A percentile compares a stretch with the other conserved stretches of the same genome.
These are phyloP conservation scores for Trichoderma erinaceum DNA, from an alignment of 495 filamentous ascomycete species.

Conservation along the genomic window DNA sequence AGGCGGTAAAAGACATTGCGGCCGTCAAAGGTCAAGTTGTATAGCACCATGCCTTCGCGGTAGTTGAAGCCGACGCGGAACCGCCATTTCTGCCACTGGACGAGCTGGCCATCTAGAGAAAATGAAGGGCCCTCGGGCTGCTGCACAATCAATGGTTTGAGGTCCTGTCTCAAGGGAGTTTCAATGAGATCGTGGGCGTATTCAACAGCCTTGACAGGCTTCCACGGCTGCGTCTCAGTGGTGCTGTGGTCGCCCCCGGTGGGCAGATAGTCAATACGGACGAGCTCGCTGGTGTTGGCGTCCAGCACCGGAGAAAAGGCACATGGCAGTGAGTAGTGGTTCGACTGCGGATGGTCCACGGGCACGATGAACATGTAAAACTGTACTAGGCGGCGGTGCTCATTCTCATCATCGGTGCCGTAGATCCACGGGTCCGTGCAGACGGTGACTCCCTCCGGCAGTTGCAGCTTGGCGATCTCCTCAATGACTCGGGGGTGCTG, in stretches of 20 bases:
- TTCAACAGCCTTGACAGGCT: slow-evolving; percentile 88
- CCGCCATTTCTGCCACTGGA: slow-evolving; percentile 94
- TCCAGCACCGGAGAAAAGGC: slow-evolving; percentile 17
- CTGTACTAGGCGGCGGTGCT: slow-evolving; percentile 16
- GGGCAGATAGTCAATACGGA: slow-evolving; percentile 10
- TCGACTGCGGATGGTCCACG: slow-evolving; percentile 21
- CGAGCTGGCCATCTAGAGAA: slow-evolving; percentile 65
- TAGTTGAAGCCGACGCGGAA: slow-evolving; percentile 95
- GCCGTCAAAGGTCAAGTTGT: slow-evolving; percentile 88
- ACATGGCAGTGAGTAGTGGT: slow-evolving; percentile 26
- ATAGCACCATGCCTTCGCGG: slow-evolving; percentile 86
- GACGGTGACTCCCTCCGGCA: slow-evolving; percentile 34
- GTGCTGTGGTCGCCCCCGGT: not conserved
- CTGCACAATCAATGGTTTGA: slow-evolving; percentile 93
- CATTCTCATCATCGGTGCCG: slow-evolving; percentile 16
- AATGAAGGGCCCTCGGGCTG: slow-evolving; percentile 95
- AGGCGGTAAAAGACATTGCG: slow-evolving; percentile 83
- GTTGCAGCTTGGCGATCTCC: slow-evolving; percentile 15
- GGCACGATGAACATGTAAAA: slow-evolving; percentile 18
- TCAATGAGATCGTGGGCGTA: slow-evolving; percentile 52
- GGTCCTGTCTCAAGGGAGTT: slow-evolving; percentile 47
- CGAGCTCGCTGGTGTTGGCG: slow-evolving; percentile 4
- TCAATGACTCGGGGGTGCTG: slow-evolving; percentile 39
- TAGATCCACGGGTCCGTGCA: slow-evolving; percentile 60
- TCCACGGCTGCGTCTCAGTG: slow-evolving; percentile 53